phyloP scores from a whole-genome alignment of 192 early-diverging fungal genomes.

The Linderina pennispora region DNA sequence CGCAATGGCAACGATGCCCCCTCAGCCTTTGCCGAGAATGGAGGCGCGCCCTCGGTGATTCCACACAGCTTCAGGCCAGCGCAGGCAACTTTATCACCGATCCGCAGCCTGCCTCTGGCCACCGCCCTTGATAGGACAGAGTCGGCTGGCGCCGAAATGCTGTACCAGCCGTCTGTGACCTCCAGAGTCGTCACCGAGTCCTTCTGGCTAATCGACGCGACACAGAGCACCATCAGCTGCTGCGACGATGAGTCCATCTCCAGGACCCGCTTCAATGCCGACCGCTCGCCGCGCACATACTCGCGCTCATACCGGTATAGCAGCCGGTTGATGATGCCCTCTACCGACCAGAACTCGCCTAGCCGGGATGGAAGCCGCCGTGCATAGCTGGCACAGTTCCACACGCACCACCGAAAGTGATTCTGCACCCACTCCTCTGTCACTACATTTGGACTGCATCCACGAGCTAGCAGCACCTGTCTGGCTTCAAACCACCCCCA shows the following conservation, averaged over 20 bases:
- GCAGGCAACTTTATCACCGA: slow-evolving; percentile 37
- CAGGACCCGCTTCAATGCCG: slow-evolving; percentile 21
- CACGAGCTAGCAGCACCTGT: slow-evolving; percentile 11
- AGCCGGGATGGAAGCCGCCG: slow-evolving; percentile 23
- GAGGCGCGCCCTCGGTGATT: slow-evolving; percentile 13
- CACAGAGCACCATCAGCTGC: slow-evolving; percentile 32
- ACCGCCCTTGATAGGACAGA: slow-evolving; percentile 10
- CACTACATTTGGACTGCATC: slow-evolving; percentile 9
- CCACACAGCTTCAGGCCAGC: slow-evolving; percentile 11
- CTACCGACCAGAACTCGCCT: slow-evolving; percentile 21
- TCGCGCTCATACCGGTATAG: slow-evolving; percentile 28
- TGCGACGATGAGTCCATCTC: slow-evolving; percentile 28
- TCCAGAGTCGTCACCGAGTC: slow-evolving; percentile 1
- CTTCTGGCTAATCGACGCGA: slow-evolving; percentile 4
- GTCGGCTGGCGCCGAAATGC: slow-evolving; percentile 14
- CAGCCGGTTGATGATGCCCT: slow-evolving; percentile 9
- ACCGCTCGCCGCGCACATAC: slow-evolving; percentile 19
- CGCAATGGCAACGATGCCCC: slow-evolving; percentile 10
- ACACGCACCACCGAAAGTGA: slow-evolving; percentile 39
- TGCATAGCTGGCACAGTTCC: slow-evolving; percentile 24
- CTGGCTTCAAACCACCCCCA: slow-evolving; percentile 34
- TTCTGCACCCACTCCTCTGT: slow-evolving; percentile 25
- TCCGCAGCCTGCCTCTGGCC: slow-evolving; percentile 11
- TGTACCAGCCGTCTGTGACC: slow-evolving; percentile 44
- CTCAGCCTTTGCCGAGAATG: slow-evolving; percentile 9